These are phyloP conservation scores for Nemania bipapillata DNA, from an alignment of 2,329 filamentous ascomycete genomes.

Conservation along the genomic window DNA sequence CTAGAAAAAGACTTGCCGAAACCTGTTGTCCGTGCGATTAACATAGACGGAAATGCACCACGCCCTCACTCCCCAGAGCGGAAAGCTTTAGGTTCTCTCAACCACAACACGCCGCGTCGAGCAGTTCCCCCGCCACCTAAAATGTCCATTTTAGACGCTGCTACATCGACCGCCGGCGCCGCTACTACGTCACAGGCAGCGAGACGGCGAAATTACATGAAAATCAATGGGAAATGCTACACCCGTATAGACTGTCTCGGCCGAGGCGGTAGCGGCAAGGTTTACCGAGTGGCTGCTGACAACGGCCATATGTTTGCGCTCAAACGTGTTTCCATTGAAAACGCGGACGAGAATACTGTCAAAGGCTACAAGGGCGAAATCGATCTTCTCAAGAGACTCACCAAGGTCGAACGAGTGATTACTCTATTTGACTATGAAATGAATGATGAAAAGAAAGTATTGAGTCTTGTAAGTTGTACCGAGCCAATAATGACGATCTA, in stretches of 20 bases:
- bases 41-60: constrained; percentile 55
- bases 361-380: constrained; percentile 95
- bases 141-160: constrained; percentile 94
- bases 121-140: constrained; percentile 86
- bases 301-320: constrained; percentile 95
- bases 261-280: constrained; percentile 90
- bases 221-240: constrained; percentile 90
- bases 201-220: constrained; percentile 84
- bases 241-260: constrained; percentile 91
- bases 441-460: constrained; percentile 87
- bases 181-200: constrained; percentile 76
- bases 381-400: constrained; percentile 83
- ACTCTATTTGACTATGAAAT: constrained; percentile 91
- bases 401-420: constrained; percentile 88
- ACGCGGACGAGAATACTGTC: constrained; percentile 85
- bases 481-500: not conserved
- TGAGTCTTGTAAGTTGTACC: constrained; percentile 76
- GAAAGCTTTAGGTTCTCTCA: constrained; percentile 65
- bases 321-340: constrained; percentile 90
- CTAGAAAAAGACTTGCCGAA: constrained; percentile 67
- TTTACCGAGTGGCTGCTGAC: constrained; percentile 96
- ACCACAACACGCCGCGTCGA: constrained; percentile 77
- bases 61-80: constrained; percentile 64
- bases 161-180: constrained; percentile 83
- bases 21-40: constrained; percentile 62